A percentile compares a stretch with the other conserved stretches of the same genome.
These are phyloP conservation scores for Aspergillus costaricaensis DNA, from an alignment of 2,329 filamentous ascomycete species.

Conservation along the genomic window DNA sequence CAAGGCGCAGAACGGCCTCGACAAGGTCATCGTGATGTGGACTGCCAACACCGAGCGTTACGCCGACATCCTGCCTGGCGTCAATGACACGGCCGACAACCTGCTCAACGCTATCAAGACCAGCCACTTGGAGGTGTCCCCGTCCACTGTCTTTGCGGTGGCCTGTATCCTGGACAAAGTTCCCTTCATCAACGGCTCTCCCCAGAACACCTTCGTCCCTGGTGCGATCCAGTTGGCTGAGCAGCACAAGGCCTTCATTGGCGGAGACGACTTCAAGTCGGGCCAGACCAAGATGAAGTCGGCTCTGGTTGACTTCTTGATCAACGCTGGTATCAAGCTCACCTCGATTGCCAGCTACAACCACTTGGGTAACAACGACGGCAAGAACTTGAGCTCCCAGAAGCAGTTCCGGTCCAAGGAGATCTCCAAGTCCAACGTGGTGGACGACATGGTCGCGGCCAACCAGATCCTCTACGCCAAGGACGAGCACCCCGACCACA, in stretches of 20 bases:
- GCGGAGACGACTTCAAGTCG: slow-evolving; percentile 99
- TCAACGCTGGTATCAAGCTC: slow-evolving; percentile 97
- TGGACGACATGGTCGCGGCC: slow-evolving; percentile 98
- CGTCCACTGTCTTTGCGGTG: slow-evolving; percentile 93
- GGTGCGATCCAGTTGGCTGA: slow-evolving; percentile 88
- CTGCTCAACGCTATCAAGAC: slow-evolving; percentile 81
- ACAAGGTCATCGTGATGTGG: slow-evolving; percentile 98
- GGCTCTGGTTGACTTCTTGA: slow-evolving; percentile 95
- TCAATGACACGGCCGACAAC: slow-evolving; percentile 97
- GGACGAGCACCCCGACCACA: slow-evolving; percentile 95
- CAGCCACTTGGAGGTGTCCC: slow-evolving; percentile 88
- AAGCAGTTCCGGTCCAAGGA: slow-evolving; percentile 99
- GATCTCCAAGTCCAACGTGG: slow-evolving; percentile 98
- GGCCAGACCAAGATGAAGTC: slow-evolving; percentile 99
- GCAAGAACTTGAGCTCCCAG: slow-evolving; percentile 96
- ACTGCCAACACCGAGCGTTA: slow-evolving; percentile 99
- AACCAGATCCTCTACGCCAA: slow-evolving; percentile 87
- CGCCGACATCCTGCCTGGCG: slow-evolving; percentile 79
- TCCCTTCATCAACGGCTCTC: slow-evolving; percentile 98
- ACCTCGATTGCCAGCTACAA: slow-evolving; percentile 99
- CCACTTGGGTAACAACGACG: slow-evolving; percentile 98
- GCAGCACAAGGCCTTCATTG: slow-evolving; percentile 84
- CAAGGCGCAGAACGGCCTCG: slow-evolving; percentile 79
- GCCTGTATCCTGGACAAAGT: slow-evolving; percentile 86
- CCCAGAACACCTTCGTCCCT: slow-evolving; percentile 98